These are phyloP conservation scores for Graphilbum ipis-grandicollis DNA, from an alignment of 2,329 filamentous ascomycete genomes.

Conservation along the genomic window DNA sequence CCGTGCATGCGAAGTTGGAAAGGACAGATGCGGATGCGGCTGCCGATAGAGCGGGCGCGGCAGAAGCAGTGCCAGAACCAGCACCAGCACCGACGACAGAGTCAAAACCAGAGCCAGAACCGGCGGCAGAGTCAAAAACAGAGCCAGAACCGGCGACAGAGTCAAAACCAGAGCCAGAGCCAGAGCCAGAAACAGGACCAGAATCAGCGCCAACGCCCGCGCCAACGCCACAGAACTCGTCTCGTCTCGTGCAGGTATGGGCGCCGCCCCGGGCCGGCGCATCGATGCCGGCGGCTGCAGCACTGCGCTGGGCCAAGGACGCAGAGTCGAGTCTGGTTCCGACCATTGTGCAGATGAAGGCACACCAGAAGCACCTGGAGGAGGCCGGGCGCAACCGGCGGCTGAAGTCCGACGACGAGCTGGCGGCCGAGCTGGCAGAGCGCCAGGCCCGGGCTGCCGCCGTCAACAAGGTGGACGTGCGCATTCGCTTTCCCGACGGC, in stretches of 20 bases:
- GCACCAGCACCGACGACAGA: constrained; percentile 3
- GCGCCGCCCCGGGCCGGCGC: constrained; percentile 47
- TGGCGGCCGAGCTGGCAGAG: constrained; percentile 50
- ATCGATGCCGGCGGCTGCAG: constrained; percentile 53
- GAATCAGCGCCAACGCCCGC: background rate
- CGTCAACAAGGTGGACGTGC: constrained; percentile 53
- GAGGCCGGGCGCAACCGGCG: constrained; percentile 52
- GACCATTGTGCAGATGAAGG: constrained; percentile 57
- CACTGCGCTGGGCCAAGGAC: constrained; percentile 6
- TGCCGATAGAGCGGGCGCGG: constrained; percentile 2
- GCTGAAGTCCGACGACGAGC: constrained; percentile 66
- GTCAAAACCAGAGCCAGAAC: constrained; percentile 1
- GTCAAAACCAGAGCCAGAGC: too few relatives aligned
- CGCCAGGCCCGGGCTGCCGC: constrained; percentile 48
- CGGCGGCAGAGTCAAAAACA: background rate
- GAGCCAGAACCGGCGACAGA: constrained; percentile 3
- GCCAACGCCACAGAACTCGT: constrained; percentile 8
- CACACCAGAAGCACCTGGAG: constrained; percentile 52
- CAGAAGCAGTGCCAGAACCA: constrained; percentile 1
- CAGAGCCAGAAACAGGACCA: background rate
- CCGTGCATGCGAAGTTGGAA: constrained; percentile 37
- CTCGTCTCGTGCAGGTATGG: constrained; percentile 52
- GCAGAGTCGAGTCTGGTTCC: constrained; percentile 63
- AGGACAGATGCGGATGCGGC: constrained; percentile 47
- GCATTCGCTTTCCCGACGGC: constrained; percentile 78